These are phyloP conservation scores for Carex arenaria DNA, from an alignment of 202 grass and related monocot species.

Conservation along the genomic window DNA sequence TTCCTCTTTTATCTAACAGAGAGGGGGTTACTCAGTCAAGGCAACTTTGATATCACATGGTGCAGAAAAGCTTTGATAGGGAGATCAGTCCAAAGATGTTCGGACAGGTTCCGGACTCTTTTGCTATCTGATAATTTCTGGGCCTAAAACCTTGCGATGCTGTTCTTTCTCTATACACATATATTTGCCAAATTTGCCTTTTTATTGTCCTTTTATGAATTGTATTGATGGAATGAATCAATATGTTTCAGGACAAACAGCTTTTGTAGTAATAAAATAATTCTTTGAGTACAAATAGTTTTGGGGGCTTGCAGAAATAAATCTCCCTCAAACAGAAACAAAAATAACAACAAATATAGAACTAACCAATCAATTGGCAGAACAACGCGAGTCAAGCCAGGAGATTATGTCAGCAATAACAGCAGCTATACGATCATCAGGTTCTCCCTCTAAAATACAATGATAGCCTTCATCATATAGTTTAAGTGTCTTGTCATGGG, in stretches of 20 bases:
- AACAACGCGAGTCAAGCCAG: slow-evolving; percentile 73
- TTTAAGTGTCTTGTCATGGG: slow-evolving; percentile 81
- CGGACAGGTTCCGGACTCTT: too few species aligned
- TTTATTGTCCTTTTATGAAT: background rate
- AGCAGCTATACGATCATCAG: slow-evolving; percentile 56
- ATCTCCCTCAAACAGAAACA: background rate
- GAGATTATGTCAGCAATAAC: slow-evolving; percentile 77
- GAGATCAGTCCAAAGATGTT: too few species aligned
- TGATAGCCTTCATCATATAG: slow-evolving; percentile 81
- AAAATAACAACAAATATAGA: slow-evolving; percentile 6
- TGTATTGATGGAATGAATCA: background rate
- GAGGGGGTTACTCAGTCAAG: too few species aligned
- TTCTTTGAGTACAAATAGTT: background rate
- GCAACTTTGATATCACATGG: too few species aligned
- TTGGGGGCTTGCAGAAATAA: background rate
- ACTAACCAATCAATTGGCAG: background rate
- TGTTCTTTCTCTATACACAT: background rate
- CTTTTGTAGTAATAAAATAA: background rate
- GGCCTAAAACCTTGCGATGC: background rate
- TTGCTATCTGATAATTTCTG: background rate
- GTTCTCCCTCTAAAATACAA: slow-evolving; percentile 81
- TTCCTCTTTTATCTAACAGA: too few species aligned
- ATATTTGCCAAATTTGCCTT: background rate
- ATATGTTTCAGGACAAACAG: background rate
- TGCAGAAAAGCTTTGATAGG: too few species aligned